Base-by-base conservation (phyloP, 2,329 filamentous ascomycete species). In the Exophiala oligosperma region DNA sequence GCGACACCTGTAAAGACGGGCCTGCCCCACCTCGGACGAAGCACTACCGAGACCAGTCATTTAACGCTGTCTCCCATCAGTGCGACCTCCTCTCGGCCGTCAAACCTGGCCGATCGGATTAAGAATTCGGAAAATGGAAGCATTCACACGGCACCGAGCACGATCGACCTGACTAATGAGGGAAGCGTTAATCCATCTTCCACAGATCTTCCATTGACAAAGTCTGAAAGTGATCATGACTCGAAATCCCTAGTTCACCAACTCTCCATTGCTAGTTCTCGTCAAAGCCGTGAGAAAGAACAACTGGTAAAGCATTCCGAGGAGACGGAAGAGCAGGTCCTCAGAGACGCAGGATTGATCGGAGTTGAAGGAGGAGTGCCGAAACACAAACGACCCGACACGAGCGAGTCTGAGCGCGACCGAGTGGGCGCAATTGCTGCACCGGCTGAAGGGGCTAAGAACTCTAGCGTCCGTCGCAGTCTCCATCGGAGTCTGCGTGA, bases 401-500 rank as follows among this genome's bases (percentile, higher is more conserved):
- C 74, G 9, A 75, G 73, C 52, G 77, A 77, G 29, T 67, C 69
- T 5, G 80, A 79, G 17, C 73, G 75, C 26, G 75, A 75, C 9
- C 68, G 70, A 2, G 75, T 78, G 24, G 60, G 73, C 65, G 69
- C 70, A 59, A 67, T 76, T 68, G 60, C 73, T 61, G 56, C 71
- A 64, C 65, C 78, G 64, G 38, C 70, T 62, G 54, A 71, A 61
- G 82, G 79, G 52, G 74, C 78, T 46, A 85, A 88, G 44, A 81
- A 79, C 63, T 86, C 81, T 57, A 91, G 88, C 70, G 86, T 92
- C 51, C 87, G 93, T 24, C 87, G 92, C 61, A 96, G 92, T 71
- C 77, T 97, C 12, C 93, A 97, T 67, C 89, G 92, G 57, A 96
- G 92, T 11, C 82, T 97, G 57, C 85, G 94, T 63, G 93, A 97